A percentile compares a stretch with the other conserved stretches of the same genome.
phyloP scores from a whole-genome alignment of 1,284 basidiomycete species.

The Pseudozyma hubeiensis region DNA sequence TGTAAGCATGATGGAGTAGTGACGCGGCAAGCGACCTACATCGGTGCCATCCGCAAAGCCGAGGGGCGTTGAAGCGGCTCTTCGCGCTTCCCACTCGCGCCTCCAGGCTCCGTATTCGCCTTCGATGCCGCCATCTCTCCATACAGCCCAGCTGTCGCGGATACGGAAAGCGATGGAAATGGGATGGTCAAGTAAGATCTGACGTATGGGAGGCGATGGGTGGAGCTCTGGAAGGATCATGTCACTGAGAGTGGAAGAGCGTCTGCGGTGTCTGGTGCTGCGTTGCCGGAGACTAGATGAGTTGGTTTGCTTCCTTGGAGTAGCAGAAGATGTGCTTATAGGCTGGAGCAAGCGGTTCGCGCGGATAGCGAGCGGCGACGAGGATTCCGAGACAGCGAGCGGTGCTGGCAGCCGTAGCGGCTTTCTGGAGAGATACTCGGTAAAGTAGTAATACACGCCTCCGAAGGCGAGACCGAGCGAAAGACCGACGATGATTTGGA shows the following conservation, averaged over 20 bases:
- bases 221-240: conserved; percentile 37
- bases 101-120: conserved; percentile 77
- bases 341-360: conserved; percentile 32
- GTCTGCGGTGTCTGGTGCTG: conserved; percentile 14
- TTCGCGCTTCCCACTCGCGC: conserved; percentile 69
- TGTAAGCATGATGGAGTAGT: conserved; percentile 73
- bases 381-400: conserved; percentile 36
- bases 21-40: conserved; percentile 29
- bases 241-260: conserved; percentile 29
- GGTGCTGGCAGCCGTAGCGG: conserved; percentile 38
- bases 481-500: conserved; percentile 80
- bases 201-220: conserved; percentile 69
- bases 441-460: conserved; percentile 73
- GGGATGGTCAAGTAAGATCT: conserved; percentile 74
- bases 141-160: conserved; percentile 83
- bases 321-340: conserved; percentile 17
- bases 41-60: not conserved
- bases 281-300: conserved; percentile 12
- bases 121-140: conserved; percentile 78
- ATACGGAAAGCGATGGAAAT: conserved; percentile 77
- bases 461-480: conserved; percentile 77
- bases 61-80: conserved; percentile 50
- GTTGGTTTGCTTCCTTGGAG: conserved; percentile 1
- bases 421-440: conserved; percentile 74
- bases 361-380: conserved; percentile 29